A percentile compares a stretch with the other conserved stretches of the same genome.
phyloP scores from a whole-genome alignment of 176 grass and related monocot genomes.

The Triticum dicoccoides region DNA sequence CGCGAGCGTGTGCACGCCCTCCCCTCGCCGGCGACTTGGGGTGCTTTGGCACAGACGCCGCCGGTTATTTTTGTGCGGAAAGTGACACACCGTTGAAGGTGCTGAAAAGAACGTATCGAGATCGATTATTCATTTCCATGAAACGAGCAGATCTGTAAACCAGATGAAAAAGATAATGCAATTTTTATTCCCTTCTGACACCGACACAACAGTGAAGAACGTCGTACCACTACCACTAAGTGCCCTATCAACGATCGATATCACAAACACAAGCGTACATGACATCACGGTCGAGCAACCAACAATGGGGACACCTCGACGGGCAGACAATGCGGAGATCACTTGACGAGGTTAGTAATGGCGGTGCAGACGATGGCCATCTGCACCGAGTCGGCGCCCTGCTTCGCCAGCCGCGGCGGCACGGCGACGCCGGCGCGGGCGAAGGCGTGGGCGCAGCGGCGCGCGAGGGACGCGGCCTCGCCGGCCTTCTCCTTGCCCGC shows the following conservation, averaged over 20 bases:
- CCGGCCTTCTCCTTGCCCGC: not conserved
- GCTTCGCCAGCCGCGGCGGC: constrained; percentile 4
- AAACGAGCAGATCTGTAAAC: not conserved
- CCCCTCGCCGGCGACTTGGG: not conserved
- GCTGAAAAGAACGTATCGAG: not conserved
- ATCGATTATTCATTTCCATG: not conserved
- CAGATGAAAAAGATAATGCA: not conserved
- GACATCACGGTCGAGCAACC: not conserved
- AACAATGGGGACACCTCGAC: not conserved
- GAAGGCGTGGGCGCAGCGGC: not conserved
- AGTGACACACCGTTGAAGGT: not conserved
- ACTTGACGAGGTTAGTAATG: constrained; percentile 28
- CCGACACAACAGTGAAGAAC: not conserved
- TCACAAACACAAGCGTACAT: not conserved
- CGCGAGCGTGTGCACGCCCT: not conserved
- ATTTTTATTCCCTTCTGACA: not conserved
- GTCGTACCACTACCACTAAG: too few relatives aligned
- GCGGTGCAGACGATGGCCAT: constrained; percentile 3
- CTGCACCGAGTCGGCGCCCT: not conserved
- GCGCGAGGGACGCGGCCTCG: not conserved
- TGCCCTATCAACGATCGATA: not conserved
- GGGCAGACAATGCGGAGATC: not conserved
- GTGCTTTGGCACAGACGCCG: not conserved
- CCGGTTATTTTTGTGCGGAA: not conserved
- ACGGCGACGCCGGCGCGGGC: not conserved